Evolutionary conservation across 2,329 filamentous ascomycete species (phyloP), one percentile per base, ranked within the genome.

Genomic region (Alternaria rosae): DNA sequence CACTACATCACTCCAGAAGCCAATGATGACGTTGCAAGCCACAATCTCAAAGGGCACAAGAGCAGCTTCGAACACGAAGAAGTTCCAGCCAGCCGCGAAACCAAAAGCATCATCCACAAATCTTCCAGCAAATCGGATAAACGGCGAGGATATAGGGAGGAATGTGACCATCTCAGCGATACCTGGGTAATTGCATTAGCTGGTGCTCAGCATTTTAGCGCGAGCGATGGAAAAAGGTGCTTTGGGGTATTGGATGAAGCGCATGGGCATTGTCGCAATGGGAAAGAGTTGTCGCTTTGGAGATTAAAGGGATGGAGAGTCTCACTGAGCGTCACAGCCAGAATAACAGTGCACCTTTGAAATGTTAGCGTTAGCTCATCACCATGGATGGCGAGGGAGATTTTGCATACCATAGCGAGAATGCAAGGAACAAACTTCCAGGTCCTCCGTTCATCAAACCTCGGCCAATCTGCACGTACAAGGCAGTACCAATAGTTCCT

Each of bases 141-240:
- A 93, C 0, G 91, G 90, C 42, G 90, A 92, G 0, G 90, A 92
- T 56, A 93, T 91, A 8, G 91, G 91, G 3, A 92, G 81, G 66
- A 91, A 92, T 0, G 89, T 91, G 8, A 92, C 90, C 90, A 93
- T 92, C 76, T 93, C 91, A 12, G 89, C 89, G 81, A 91, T 87
- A 73, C 81, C 78, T 80, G 65, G 13, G 35, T 28, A 20, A 45
- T 25, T 28, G 12, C 32, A 63, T 76, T 70, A 74, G 72, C 67
- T 57, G 56, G 38, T 41, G 17, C 51, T 62, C 57, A 42, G 54
- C 44, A 57, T 66, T 55, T 21, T 41, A 42, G 53, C 21, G 52
- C 17, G 15, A 26, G 26, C 28, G 20, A 28, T 17, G 20, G 17
- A 13, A 8, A n/a, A 26, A 58, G 56, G 52, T 61, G 60, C 60